Evolutionary conservation across 2,329 filamentous ascomycete species (phyloP), one percentile per base, ranked within the genome.

Genomic region (Myotisia sp.): DNA sequence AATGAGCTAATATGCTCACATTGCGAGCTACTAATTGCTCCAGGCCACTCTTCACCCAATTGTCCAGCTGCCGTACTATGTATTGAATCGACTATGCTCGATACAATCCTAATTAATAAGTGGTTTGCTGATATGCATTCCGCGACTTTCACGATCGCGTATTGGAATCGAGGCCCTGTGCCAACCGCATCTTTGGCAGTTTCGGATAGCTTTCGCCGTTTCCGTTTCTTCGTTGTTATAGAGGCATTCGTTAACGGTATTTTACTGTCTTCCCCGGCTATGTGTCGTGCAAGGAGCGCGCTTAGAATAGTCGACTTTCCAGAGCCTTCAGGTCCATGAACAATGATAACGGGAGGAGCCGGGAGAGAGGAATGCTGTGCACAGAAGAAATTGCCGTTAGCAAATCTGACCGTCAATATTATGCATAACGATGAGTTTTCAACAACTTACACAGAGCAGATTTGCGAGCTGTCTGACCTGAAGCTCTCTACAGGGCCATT

Each of bases 321-420:
- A 0, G 86, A 92, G 2, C 84, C 79, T 48, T 86, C 76, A 19
- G 85, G 73, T 33, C 90, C 90, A 54, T 95, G 76, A 31, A 92
- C 57, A 14, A 94, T 74, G 7, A 94, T 55, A 40, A 81, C 80
- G 7, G 74, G 65, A 37, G 79, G 80, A 37, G 73, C 76, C 19
- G 81, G 76, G n/a, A 76, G 42, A 10, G 37, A 23, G 26, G 51
- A 48, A 58, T 62, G 31, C 40, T 33, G 19, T n/a, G n/a, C n/a
- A n/a, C n/a, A n/a, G n/a, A 8, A 7, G 9, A 33, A 12, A 34
- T 9, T 8, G 12, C 26, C n/a, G 30, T 37, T 16, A 3, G 19
- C 29, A 20, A 31, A 33, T 28, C 33, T 10, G 2, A 29, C 13
- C 13, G n/a, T n/a, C 10, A 24, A 30, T 21, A 26, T 22, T 19